Percentiles rank a stretch among this genome's conserved stretches.
phyloP scores from a whole-genome alignment of 2,329 filamentous ascomycete genomes.

The Ascochyta clinopodiicola region DNA sequence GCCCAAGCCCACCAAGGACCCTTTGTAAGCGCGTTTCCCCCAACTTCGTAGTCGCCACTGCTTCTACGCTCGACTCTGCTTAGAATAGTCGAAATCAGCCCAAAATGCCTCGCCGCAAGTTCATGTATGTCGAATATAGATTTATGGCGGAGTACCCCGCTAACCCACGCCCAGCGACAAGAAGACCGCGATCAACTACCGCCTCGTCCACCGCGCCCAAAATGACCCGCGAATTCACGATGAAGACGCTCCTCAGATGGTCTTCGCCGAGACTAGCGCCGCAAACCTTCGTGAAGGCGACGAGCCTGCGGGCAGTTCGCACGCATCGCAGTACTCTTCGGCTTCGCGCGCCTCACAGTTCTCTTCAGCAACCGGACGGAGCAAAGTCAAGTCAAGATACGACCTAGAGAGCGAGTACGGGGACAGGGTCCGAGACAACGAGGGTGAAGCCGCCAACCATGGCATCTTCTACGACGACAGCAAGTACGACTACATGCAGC shows the following conservation, averaged over 20 bases:
- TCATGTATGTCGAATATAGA: constrained; percentile 64
- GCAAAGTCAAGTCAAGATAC: constrained; percentile 69
- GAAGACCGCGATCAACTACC: constrained; percentile 90
- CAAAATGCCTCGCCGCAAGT: constrained; percentile 76
- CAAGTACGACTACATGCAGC: constrained; percentile 99
- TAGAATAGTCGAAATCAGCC: neutral
- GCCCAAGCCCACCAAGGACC: constrained; percentile 13
- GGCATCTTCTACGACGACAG: constrained; percentile 95
- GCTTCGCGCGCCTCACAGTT: constrained; percentile 12
- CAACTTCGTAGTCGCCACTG: constrained; percentile 26
- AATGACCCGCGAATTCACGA: constrained; percentile 98
- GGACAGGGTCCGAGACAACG: constrained; percentile 77
- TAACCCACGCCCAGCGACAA: constrained; percentile 69
- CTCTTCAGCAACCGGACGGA: constrained; percentile 43
- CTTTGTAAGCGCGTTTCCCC: constrained; percentile 44
- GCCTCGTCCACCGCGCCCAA: constrained; percentile 93
- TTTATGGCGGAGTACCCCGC: constrained; percentile 27
- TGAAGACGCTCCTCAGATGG: constrained; percentile 83
- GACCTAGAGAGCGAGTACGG: constrained; percentile 81
- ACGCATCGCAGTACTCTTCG: constrained; percentile 52
- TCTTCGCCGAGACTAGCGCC: constrained; percentile 73
- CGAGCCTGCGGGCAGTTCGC: constrained; percentile 54
- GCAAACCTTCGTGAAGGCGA: constrained; percentile 42
- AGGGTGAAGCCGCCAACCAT: constrained; percentile 93
- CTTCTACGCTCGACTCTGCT: neutral